A percentile compares a stretch with the other conserved stretches of the same genome.
Evolutionary conservation across 768 basidiomycete genomes (phyloP).

Genomic region (Leccinum pellstonianum): DNA sequence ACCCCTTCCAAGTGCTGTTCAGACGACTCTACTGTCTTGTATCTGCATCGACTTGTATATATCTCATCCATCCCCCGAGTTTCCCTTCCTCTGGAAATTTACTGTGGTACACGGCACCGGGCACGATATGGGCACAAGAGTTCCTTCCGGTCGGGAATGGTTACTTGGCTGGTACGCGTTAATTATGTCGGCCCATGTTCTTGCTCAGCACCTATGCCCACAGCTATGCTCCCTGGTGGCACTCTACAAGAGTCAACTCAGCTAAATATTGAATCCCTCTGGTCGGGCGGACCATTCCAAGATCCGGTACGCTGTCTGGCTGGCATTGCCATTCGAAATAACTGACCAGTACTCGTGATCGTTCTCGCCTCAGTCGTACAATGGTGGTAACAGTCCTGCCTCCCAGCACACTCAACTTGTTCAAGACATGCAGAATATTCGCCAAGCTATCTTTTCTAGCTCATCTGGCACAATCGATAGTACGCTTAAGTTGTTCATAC

Average conservation of each 20-base stretch:
- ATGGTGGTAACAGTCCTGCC: slow-evolving; percentile 64
- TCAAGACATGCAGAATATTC: slow-evolving; percentile 49
- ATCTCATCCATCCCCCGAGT: slow-evolving; percentile 33
- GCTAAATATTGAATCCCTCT: slow-evolving; percentile 74
- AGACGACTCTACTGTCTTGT: slow-evolving; percentile 24
- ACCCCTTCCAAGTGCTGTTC: slow-evolving; percentile 16
- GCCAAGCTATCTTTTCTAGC: slow-evolving; percentile 57
- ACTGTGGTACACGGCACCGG: slow-evolving; percentile 63
- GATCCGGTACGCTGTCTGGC: slow-evolving; percentile 46
- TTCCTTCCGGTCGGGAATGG: slow-evolving; percentile 76
- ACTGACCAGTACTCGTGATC: neutral
- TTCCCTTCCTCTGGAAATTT: slow-evolving; percentile 76
- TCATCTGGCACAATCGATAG: slow-evolving; percentile 58
- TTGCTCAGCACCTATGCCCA: neutral
- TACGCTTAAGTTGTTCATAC: slow-evolving; percentile 22
- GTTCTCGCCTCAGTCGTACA: slow-evolving; percentile 44
- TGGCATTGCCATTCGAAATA: neutral
- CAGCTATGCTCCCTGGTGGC: slow-evolving; percentile 68
- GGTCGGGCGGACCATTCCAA: slow-evolving; percentile 72
- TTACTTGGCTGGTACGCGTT: slow-evolving; percentile 54
- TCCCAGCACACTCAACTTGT: slow-evolving; percentile 45
- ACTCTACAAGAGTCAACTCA: slow-evolving; percentile 58
- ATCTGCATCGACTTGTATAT: slow-evolving; percentile 19
- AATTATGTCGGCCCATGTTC: neutral
- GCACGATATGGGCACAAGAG: slow-evolving; percentile 54